Evolutionary conservation across 306 rosid species (phyloP).

Genomic region (Ormosia semicastrata): DNA sequence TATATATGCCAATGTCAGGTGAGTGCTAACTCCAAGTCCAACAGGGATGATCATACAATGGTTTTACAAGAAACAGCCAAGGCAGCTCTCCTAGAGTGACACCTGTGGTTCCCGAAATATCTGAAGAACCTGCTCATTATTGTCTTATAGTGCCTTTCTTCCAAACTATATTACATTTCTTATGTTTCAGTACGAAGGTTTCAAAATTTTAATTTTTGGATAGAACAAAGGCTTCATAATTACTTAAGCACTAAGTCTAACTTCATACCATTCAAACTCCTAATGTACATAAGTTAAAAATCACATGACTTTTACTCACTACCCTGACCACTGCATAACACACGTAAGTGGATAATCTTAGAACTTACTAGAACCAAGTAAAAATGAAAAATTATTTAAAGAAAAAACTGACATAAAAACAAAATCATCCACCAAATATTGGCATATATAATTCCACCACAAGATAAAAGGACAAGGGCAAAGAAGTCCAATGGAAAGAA

Average conservation of each 20-base stretch:
- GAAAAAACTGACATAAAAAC: background rate
- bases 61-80: constrained; percentile 43
- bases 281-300: background rate
- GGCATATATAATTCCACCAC: constrained; percentile 19
- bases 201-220: background rate
- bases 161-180: constrained; percentile 1
- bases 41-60: constrained; percentile 53
- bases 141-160: constrained; percentile 27
- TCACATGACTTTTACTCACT: constrained; percentile 1
- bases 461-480: background rate
- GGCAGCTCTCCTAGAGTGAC: constrained; percentile 40
- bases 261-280: constrained; percentile 13
- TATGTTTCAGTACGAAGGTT: constrained; percentile 10
- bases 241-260: background rate
- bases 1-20: constrained; percentile 72
- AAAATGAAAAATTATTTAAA: background rate
- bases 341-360: background rate
- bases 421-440: constrained; percentile 14
- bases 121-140: constrained; percentile 30
- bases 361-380: background rate
- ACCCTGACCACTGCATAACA: background rate
- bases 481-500: background rate
- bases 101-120: constrained; percentile 35
- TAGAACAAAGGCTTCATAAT: constrained; percentile 6
- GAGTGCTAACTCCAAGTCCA: constrained; percentile 50